Conservation (phyloP, 2,329 filamentous ascomycete genomes). For the Aspergillus fischeri region DNA sequence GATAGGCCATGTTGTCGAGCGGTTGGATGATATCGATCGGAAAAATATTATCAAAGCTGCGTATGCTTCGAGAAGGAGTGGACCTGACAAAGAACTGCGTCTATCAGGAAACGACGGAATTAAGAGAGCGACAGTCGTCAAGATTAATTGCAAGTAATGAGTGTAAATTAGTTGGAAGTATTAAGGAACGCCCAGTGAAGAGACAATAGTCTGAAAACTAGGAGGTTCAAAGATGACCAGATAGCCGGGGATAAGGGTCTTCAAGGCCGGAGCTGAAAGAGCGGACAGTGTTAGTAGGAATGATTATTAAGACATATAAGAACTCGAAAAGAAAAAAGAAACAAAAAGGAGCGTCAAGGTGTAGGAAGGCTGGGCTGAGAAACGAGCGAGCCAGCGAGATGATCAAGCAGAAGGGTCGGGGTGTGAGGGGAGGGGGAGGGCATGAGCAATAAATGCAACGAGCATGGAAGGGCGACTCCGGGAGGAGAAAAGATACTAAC, state of each 20-base stretch:
- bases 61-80: conserved; percentile 35
- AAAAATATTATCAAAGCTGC: conserved; percentile 22
- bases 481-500: conserved; percentile 34
- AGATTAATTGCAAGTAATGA: conserved; percentile 47
- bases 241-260: conserved; percentile 26
- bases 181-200: conserved; percentile 43
- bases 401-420: conserved; percentile 10
- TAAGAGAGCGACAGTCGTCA: conserved; percentile 50
- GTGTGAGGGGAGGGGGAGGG: conserved; percentile 5
- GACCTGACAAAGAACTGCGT: conserved; percentile 38
- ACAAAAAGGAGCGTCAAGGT: conserved; percentile 7
- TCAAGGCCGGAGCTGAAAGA: conserved; percentile 30
- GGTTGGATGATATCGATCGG: conserved; percentile 19
- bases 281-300: conserved; percentile 28
- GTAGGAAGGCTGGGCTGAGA: conserved; percentile 1
- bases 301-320: conserved; percentile 20
- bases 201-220: conserved; percentile 39
- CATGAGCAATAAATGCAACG: conserved; percentile 6
- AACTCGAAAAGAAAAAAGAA: conserved; percentile 9
- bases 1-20: conserved; percentile 51
- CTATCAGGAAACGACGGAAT: conserved; percentile 39
- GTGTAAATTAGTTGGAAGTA: conserved; percentile 55
- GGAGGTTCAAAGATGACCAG: conserved; percentile 22
- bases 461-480: conserved; percentile 19
- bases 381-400: conserved; percentile 8